A percentile compares a stretch with the other conserved stretches of the same genome.
Conservation (phyloP, 1,284 basidiomycete genomes). For the Psilocybe mexicana region DNA sequence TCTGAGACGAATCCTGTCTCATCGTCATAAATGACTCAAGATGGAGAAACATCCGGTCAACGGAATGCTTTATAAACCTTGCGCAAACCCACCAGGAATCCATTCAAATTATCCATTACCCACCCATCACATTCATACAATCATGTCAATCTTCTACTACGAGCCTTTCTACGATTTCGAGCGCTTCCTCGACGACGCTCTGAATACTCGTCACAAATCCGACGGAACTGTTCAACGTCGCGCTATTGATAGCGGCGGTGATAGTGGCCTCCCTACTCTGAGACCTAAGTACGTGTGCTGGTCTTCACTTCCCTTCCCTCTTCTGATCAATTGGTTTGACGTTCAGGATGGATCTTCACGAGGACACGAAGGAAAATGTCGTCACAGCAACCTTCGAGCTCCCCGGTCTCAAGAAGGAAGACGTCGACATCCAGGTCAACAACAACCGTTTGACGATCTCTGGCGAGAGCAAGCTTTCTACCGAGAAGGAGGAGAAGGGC, state of each 20-base stretch:
- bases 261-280: conserved; percentile 7
- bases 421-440: conserved; percentile 37
- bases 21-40: too few species aligned
- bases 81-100: neutral
- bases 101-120: neutral
- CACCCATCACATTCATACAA: neutral
- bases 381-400: conserved; percentile 44
- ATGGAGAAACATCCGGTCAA: too few species aligned
- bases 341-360: conserved; percentile 32
- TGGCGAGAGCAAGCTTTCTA: conserved; percentile 28
- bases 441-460: conserved; percentile 39
- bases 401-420: conserved; percentile 41
- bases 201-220: neutral
- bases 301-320: neutral
- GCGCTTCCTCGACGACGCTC: conserved; percentile 16
- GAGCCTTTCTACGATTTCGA: conserved; percentile 23
- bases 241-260: neutral
- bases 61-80: neutral
- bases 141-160: conserved; percentile 18
- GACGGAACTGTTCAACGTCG: conserved; percentile 3
- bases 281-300: conserved; percentile 5
- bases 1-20: too few species aligned
- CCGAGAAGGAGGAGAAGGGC: conserved; percentile 26
- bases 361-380: conserved; percentile 32
- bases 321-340: neutral